Evolutionary conservation across 495 filamentous ascomycete species (phyloP).

Genomic region (Podospora pseudocomata): DNA sequence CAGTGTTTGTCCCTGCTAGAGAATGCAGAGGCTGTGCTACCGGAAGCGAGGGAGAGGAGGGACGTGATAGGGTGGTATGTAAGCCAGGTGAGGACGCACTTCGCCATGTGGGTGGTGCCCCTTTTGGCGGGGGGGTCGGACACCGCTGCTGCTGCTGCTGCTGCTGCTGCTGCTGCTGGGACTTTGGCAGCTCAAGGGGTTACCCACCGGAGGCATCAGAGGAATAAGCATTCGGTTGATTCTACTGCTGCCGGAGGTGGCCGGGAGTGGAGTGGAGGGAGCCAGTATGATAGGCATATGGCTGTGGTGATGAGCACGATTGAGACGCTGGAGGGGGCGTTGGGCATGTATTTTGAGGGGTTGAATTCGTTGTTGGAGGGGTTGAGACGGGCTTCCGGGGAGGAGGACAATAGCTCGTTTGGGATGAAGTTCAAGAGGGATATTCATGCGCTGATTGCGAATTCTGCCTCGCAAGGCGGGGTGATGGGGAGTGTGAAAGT

Average conservation of each 20-base stretch:
- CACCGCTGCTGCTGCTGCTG: too few species aligned
- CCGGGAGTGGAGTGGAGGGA: background rate
- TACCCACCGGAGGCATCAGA: background rate
- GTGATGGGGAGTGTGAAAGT: conserved; percentile 50
- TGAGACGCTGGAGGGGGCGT: conserved; percentile 47
- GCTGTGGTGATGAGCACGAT: conserved; percentile 45
- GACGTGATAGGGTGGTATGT: conserved; percentile 52
- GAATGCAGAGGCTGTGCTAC: conserved; percentile 36
- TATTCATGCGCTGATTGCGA: conserved; percentile 63
- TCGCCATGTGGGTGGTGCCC: conserved; percentile 49
- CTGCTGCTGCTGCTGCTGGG: too few species aligned
- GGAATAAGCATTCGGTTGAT: background rate
- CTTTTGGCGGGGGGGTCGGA: conserved; percentile 31
- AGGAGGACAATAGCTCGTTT: conserved; percentile 32
- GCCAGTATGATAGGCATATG: conserved; percentile 35
- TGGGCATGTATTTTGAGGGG: conserved; percentile 48
- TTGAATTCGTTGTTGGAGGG: conserved; percentile 43
- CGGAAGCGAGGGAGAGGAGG: conserved; percentile 44
- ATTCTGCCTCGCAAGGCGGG: conserved; percentile 53
- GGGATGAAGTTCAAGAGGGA: conserved; percentile 54
- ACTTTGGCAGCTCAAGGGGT: conserved; percentile 1
- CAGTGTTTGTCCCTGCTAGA: conserved; percentile 43
- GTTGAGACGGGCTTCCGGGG: conserved; percentile 22
- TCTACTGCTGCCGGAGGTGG: background rate
- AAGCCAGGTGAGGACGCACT: conserved; percentile 49